Percentiles rank a stretch among this genome's conserved stretches.
Conservation (phyloP, 2,329 filamentous ascomycete species). For the Fusarium gaditjirri region DNA sequence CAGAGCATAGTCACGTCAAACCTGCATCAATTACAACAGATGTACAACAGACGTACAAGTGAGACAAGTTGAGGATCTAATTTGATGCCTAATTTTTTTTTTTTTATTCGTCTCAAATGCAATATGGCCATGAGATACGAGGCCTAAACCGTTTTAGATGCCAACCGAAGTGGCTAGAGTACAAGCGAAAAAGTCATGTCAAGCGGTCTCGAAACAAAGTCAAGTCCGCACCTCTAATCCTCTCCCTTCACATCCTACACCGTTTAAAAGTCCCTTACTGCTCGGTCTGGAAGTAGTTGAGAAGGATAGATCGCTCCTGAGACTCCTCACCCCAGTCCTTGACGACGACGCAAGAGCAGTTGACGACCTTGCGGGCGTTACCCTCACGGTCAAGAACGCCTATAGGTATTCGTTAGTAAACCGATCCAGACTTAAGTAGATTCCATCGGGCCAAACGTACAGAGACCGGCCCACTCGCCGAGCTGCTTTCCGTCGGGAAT, state of each 20-base stretch:
- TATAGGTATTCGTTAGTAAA: slow-evolving; percentile 55
- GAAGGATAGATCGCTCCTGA: slow-evolving; percentile 97
- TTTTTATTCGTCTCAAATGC: slow-evolving; percentile 54
- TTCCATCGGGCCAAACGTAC: slow-evolving; percentile 68
- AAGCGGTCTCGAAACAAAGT: slow-evolving; percentile 48
- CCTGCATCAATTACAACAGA: neutral
- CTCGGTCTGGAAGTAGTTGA: slow-evolving; percentile 99
- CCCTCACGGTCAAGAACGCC: slow-evolving; percentile 99
- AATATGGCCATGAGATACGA: slow-evolving; percentile 49
- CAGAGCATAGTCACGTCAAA: neutral
- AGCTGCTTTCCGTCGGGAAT: slow-evolving; percentile 99
- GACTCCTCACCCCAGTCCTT: slow-evolving; percentile 99
- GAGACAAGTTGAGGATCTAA: slow-evolving; percentile 31
- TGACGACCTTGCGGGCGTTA: slow-evolving; percentile 99
- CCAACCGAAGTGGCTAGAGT: slow-evolving; percentile 60
- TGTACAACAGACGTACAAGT: neutral
- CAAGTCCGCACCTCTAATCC: slow-evolving; percentile 54
- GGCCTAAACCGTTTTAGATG: slow-evolving; percentile 56
- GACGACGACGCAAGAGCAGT: slow-evolving; percentile 99
- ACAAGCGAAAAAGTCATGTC: slow-evolving; percentile 54
- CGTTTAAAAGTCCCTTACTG: slow-evolving; percentile 60
- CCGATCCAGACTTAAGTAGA: neutral
- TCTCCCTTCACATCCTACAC: slow-evolving; percentile 51
- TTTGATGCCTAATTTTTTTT: slow-evolving; percentile 51
- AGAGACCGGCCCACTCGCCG: slow-evolving; percentile 99